Evolutionary conservation across 2,329 filamentous ascomycete species (phyloP), one percentile per base, ranked within the genome.

Genomic region (Fusarium anthophilum): DNA sequence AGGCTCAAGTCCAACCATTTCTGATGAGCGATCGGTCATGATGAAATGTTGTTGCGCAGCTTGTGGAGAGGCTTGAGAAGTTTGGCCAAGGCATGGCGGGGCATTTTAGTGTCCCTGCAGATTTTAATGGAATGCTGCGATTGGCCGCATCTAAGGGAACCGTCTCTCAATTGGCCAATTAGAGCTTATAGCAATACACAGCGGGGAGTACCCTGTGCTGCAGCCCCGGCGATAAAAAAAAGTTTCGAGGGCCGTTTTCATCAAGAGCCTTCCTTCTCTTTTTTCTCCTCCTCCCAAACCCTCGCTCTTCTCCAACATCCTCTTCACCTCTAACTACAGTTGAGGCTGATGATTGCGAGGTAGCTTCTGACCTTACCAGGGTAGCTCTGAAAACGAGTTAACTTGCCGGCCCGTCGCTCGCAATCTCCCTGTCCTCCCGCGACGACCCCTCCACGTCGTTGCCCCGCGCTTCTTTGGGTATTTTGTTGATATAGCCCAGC

Each of bases 351-450:
- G 81, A 81, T 78, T 76, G 80, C 78, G 80, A 82, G 80, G 79
- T 81, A 82, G 80, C 80, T 81, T 80, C 77, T 80, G 79, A 81
- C 81, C 78, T 79, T 76, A 72, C 73, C 77, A 78, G 77, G 80
- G 77, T 78, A 80, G 77, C 80, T 82, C 81, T 82, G 81, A 79
- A 78, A 83, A 81, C 76, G 80, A 78, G 80, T 81, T 82, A 79
- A 79, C 80, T 81, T 81, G 78, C 77, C 77, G 77, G 80, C 78
- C 59, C 74, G 75, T 81, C 76, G 81, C 79, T 79, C 78, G 79
- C 77, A 78, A 74, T 75, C 72, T 75, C 72, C 69, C 69, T 77
- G 71, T 72, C 75, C 75, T 72, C 72, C 63, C 51, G 60, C 72
- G 70, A 69, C 72, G 68, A 60, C 59, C 66, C 67, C 43, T 63